Evolutionary conservation across 805 yeast species (phyloP), one percentile per base, ranked within the genome.

Genomic region (Metschnikowia borealis): DNA sequence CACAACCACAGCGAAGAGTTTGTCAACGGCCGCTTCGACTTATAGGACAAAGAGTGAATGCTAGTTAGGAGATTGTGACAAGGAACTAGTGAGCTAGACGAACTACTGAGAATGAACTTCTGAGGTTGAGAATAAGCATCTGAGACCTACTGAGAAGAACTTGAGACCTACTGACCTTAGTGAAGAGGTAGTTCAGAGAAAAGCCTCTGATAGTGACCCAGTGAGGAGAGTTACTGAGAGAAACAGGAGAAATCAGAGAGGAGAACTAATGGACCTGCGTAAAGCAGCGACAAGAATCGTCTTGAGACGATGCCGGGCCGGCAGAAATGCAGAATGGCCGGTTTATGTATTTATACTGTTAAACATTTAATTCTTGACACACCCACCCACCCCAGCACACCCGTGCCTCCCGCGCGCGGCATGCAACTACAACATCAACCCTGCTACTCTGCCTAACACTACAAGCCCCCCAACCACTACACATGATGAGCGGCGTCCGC

Each of bases 21-120:
- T 70, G 94, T 89, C 46, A 89, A 87, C 65, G 96, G 96, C 21
- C 86, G 89, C 58, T 89, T 90, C 64, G 97, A 90, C 67, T 77
- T 90, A 58, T 89, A 63, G 55, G 14, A 10, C 13, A 15, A 26
- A 26, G 29, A 26, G 29, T 10, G 29, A 26, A 26, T 26, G 29
- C 29, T 26, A 26, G 29, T 26, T 10, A 26, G 8, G 11, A 20
- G 21, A 20, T 20, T 3, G 21, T 20, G 21, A 20, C 21, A 20
- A 20, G 21, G 6, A 20, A 20, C 21, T 20, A 20, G 21, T 20
- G 21, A 26, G 29, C 29, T 10, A 26, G 11, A 26, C 29, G 11
- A 26, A 26, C 11, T 26, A 26, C 11, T 10, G 5, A 10, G 29
- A 26, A 8, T 8, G 29, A 26, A 11, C 29, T 26, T 23, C 3